Conservation (phyloP, 257 asterid genomes). For the Scutellaria barbata region DNA sequence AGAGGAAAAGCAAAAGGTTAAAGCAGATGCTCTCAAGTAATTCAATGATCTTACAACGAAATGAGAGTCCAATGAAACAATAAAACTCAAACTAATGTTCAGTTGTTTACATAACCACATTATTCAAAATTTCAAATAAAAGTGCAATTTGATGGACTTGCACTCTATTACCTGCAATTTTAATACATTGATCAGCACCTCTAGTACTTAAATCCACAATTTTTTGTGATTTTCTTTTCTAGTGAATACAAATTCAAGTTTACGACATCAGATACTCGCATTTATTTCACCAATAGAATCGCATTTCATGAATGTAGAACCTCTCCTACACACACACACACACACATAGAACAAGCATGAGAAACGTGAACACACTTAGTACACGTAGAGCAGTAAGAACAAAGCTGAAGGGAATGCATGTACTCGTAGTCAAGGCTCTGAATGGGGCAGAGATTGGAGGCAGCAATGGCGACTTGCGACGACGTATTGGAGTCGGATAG, state of each 20-base stretch:
- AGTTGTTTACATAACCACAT: not conserved
- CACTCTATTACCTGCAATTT: conserved; percentile 18
- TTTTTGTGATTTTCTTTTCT: no score
- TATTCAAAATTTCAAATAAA: no score
- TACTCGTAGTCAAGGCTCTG: conserved; percentile 98
- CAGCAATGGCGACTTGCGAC: conserved; percentile 85
- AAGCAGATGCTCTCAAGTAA: not conserved
- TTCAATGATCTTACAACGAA: no score
- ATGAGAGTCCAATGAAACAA: no score
- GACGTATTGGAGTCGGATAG: conserved; percentile 75
- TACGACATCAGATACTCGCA: not conserved
- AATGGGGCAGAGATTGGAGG: conserved; percentile 75
- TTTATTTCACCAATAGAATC: not conserved
- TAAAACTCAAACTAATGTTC: not conserved
- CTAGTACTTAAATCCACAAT: not conserved
- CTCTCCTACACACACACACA: not conserved
- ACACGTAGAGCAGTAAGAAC: not conserved
- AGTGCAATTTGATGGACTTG: not conserved
- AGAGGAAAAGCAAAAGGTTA: not conserved
- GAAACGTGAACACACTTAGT: not conserved
- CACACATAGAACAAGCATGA: not conserved
- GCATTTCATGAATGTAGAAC: not conserved
- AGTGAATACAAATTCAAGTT: not conserved
- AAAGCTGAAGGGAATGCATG: not conserved
- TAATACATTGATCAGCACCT: conserved; percentile 9